phyloP scores from a whole-genome alignment of 2,329 filamentous ascomycete species.

The Hortaea sp. region DNA sequence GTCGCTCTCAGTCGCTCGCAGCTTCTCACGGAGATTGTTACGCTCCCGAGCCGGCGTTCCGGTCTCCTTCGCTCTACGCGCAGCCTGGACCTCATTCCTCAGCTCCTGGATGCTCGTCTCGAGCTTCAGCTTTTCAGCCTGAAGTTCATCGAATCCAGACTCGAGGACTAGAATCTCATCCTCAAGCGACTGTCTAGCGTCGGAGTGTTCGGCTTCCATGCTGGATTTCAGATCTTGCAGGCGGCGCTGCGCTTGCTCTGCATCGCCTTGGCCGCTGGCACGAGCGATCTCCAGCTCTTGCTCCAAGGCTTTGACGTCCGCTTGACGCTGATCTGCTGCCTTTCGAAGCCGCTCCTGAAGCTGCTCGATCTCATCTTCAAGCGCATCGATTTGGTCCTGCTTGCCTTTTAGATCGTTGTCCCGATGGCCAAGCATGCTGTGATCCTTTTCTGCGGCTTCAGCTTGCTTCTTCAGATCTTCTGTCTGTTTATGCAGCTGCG shows the following conservation, averaged over 20 bases:
- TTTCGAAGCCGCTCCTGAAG: conserved; percentile 29
- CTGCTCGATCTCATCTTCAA: conserved; percentile 25
- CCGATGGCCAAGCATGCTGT: conserved; percentile 19
- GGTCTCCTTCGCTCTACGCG: conserved; percentile 28
- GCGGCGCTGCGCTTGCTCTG: conserved; percentile 15
- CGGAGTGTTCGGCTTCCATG: conserved; percentile 28
- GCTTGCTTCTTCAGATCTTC: conserved; percentile 13
- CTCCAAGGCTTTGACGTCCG: conserved; percentile 32
- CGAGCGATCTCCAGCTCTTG: conserved; percentile 30
- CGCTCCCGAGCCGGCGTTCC: conserved; percentile 27
- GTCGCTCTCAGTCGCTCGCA: conserved; percentile 22
- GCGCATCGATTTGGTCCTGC: conserved; percentile 16
- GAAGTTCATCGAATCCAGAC: conserved; percentile 31
- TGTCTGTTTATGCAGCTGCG: conserved; percentile 16
- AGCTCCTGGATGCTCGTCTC: conserved; percentile 45
- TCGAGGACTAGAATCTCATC: conserved; percentile 44
- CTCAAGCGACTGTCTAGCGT: conserved; percentile 40
- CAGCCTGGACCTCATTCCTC: conserved; percentile 24
- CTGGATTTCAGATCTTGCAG: conserved; percentile 46
- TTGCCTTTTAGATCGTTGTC: conserved; percentile 15
- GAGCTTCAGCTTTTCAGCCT: conserved; percentile 45
- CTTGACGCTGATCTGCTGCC: conserved; percentile 19
- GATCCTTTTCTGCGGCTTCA: conserved; percentile 16
- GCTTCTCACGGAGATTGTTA: conserved; percentile 22
- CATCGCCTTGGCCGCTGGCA: conserved; percentile 12